Base-by-base conservation (phyloP, 257 asterid genomes). In the Solanum gandarillasii region DNA sequence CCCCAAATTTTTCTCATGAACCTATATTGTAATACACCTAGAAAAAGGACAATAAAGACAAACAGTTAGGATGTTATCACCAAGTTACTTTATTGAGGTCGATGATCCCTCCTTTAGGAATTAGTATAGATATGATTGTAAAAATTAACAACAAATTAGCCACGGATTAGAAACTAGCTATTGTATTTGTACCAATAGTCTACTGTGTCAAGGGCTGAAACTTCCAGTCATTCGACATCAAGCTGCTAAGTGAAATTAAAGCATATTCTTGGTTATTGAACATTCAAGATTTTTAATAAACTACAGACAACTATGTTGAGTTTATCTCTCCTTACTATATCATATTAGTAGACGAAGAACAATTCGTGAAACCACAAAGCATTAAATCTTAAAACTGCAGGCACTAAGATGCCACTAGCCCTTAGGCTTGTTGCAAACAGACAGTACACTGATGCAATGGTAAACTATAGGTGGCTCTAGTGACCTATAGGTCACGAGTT, bases 1-100 rank as follows among this genome's bases (percentile, higher is more conserved):
- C 83, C 90, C 92, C 3, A 93, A 88, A 21, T 91, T 88, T 89
- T 93, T 92, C 91, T 85, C 90, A 85, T 93, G 71, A 89, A 84
- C 86, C 70, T 31, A 18, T 31, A 18, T 20, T 5, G 16, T 70
- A 67, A 46, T 85, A 88, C 79, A 31, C 75, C 38, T 90, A 73
- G 36, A 70, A 81, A 75, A 31, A 79, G 86, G 62, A 85, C 72
- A 88, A 43, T 39, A 86, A 14, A 81, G 76, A 55, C 60, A 46
- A 83, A 85, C 70, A 39, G 68, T 36, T 23, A 12, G 52, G 86
- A 55, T 70, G 31, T 34, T 27, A 78, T 85, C 23, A 20, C 76
- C 76, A 16, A 48, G 87, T 25, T 71, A 41, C 34, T 60, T 43
- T 32, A 32, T 35, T 71, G 21, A 32, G 52, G 78, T 43, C 14